phyloP scores from a whole-genome alignment of 257 asterid species.

The Capsicum chinense region DNA sequence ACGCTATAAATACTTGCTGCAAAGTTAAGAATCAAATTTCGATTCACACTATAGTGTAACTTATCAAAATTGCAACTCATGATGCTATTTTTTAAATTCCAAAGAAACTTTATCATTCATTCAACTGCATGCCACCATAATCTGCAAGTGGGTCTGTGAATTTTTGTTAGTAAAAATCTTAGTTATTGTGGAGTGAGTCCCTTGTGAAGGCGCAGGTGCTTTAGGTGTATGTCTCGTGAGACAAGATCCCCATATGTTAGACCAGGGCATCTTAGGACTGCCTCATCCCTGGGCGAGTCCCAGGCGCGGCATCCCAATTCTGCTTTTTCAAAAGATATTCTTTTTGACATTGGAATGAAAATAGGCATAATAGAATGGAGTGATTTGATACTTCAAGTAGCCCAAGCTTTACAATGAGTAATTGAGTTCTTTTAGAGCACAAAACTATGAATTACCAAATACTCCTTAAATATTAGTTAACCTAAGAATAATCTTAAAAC shows the following conservation, averaged over 20 bases:
- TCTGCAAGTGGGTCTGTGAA: neutral
- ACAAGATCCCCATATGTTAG: constrained; percentile 3
- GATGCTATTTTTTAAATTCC: neutral
- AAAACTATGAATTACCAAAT: neutral
- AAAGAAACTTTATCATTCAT: neutral
- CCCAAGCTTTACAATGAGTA: neutral
- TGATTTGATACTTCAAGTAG: neutral
- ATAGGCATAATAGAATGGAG: neutral
- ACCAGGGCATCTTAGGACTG: neutral
- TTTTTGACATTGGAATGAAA: constrained; percentile 1
- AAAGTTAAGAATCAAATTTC: constrained; percentile 2
- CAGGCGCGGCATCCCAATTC: neutral
- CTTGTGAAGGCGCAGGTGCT: neutral
- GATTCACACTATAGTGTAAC: neutral
- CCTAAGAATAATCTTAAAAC: constrained; percentile 39
- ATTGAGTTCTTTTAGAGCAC: neutral
- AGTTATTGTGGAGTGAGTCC: neutral
- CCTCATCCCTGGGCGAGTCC: neutral
- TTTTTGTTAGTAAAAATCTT: neutral
- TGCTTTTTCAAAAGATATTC: neutral
- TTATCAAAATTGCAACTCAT: neutral
- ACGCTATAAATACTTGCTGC: neutral
- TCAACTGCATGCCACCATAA: neutral
- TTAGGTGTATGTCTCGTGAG: neutral
- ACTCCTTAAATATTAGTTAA: neutral